Conservation (phyloP, 163 green algal genomes). For the Chlamydomonas reinhardtii region DNA sequence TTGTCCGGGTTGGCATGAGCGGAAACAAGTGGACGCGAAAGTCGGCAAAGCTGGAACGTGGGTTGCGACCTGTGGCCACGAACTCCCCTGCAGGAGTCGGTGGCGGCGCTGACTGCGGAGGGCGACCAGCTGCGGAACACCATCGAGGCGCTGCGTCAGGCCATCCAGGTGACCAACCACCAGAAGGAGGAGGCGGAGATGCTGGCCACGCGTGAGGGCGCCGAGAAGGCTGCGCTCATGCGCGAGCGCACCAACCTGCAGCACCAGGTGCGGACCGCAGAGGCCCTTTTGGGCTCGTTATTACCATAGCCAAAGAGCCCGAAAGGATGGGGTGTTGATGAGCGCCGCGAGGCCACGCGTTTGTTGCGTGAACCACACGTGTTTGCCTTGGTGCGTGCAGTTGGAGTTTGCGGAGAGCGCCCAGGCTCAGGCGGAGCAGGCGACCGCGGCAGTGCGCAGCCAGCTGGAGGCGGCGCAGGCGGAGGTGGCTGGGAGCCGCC, state of each 20-base stretch:
- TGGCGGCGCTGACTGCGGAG: conserved; percentile 7
- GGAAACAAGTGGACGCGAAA: no score
- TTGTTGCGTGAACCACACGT: no score
- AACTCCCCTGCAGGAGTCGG: not conserved
- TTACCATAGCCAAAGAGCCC: no score
- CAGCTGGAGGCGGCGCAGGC: conserved; percentile 44
- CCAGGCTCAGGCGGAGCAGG: conserved; percentile 41
- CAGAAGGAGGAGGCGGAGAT: conserved; percentile 40
- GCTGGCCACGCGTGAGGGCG: not conserved
- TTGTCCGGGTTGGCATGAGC: not conserved
- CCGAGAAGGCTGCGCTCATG: conserved; percentile 5
- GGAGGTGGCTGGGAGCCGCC: conserved; percentile 51
- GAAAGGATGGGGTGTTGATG: no score
- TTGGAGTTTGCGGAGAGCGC: conserved; percentile 45
- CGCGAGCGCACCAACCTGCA: conserved; percentile 54
- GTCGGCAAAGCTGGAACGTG: no score
- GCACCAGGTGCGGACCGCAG: conserved; percentile 48
- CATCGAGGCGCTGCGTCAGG: conserved; percentile 48
- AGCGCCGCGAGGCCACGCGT: no score
- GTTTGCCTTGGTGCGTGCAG: conserved; percentile 7
- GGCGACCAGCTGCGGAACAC: conserved; percentile 6
- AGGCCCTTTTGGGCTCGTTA: no score
- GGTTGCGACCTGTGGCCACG: no score
- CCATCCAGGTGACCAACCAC: not conserved
- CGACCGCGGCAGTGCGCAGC: conserved; percentile 13